phyloP scores from a whole-genome alignment of 1,284 basidiomycete genomes.

The Amylostereum chailletii region DNA sequence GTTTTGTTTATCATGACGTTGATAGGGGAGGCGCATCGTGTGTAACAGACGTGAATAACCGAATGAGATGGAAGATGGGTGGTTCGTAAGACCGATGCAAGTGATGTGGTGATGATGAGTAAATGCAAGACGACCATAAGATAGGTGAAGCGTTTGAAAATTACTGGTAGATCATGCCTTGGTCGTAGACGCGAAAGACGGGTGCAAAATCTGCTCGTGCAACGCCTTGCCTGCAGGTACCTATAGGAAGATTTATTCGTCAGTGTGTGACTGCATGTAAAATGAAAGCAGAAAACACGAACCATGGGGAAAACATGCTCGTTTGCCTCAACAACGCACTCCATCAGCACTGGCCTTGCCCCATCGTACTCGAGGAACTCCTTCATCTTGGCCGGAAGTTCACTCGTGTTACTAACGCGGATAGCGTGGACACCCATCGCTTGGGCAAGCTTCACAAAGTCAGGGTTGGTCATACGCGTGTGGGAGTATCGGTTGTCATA shows the following conservation, averaged over 20 bases:
- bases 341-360: constrained; percentile 81
- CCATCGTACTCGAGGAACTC: constrained; percentile 96
- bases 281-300: constrained; percentile 14
- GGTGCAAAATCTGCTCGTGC: constrained; percentile 79
- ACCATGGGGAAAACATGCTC: constrained; percentile 98
- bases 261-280: constrained; percentile 12
- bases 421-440: constrained; percentile 92
- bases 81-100: no score
- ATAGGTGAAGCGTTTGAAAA: no score
- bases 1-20: no score
- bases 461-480: constrained; percentile 90
- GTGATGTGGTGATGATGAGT: no score
- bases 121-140: no score
- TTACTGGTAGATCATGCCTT: constrained; percentile 11
- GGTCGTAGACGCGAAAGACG: constrained; percentile 26
- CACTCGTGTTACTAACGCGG: constrained; percentile 60
- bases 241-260: constrained; percentile 28
- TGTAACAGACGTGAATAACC: no score
- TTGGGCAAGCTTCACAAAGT: constrained; percentile 84
- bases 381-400: constrained; percentile 93
- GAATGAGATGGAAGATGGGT: no score
- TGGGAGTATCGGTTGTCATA: constrained; percentile 93
- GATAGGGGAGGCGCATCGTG: no score
- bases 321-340: constrained; percentile 79
- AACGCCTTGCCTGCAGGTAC: constrained; percentile 87